Base-by-base conservation (phyloP, 768 basidiomycete genomes). In the Macrolepiota fuliginosa region DNA sequence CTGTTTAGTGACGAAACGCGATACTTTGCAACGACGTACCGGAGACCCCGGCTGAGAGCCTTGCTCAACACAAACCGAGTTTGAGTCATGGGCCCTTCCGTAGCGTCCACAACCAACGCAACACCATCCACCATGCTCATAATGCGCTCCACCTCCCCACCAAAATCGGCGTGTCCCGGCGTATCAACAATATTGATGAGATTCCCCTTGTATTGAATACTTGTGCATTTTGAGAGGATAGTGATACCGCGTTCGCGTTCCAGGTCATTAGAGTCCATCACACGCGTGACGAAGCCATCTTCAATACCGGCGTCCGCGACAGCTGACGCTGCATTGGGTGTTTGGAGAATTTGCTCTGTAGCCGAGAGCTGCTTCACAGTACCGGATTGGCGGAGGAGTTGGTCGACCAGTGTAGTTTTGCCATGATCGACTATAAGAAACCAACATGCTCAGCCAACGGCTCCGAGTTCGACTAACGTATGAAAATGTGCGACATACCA, bases 41-140 rank as follows among this genome's bases (percentile, higher is more conserved):
- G 76, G 22, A 81, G 65, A 19, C 81, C 79, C 19, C 77, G 72
- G 40, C 66, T 72, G 7, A 82, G 66, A 22, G 81, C 80, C 63
- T 83, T 83, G 3, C 74, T 72, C n/a, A 83, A 70, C 1, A 83
- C 81, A 47, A 83, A 83, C 1, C 80, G 71, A 0, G 84, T 86
- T 67, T 86, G 85, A 2, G 83, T 85, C 78, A 85, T 85, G 2
- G 84, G 83, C 1, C 84, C 84, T 65, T 85, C 84, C 1, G 84
- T 84, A 1, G 83, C 82, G 63, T 85, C 84, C 17, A 86, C 79
- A 2, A 86, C 72, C n/a, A 86, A 76, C 13, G 83, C 83, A 11
- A 84, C 83, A 29, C 83, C 83, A 62, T 85, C 85, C 11, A 86
- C 81, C 78, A 86, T 85, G 62, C 82, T 82, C 74, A 84, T 74